Evolutionary conservation across 169 alveolate species (phyloP).

Genomic region (Babesia divergens): DNA sequence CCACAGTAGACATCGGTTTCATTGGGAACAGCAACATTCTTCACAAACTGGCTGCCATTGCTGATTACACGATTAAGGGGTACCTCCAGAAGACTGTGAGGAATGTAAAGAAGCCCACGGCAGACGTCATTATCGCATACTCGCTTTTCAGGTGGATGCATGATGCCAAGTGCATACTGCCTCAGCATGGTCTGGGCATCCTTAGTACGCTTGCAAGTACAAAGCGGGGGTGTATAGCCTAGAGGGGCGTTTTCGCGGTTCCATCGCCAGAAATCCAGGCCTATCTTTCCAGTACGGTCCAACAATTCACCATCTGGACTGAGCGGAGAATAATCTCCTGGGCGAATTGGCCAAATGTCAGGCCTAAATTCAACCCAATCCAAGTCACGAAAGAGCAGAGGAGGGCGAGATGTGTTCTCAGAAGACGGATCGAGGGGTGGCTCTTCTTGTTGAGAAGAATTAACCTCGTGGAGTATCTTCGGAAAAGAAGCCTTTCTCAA

Average conservation of each 20-base stretch:
- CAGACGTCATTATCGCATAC: conserved; percentile 71
- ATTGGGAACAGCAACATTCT: conserved; percentile 63
- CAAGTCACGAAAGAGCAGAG: conserved; percentile 30
- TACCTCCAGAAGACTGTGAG: conserved; percentile 71
- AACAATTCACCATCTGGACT: conserved; percentile 65
- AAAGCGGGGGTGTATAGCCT: conserved; percentile 65
- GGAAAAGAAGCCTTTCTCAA: background rate
- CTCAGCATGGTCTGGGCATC: conserved; percentile 16
- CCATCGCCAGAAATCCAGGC: conserved; percentile 68
- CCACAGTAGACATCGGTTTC: conserved; percentile 76
- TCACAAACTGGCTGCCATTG: conserved; percentile 65
- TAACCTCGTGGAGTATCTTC: background rate
- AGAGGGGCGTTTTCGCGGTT: conserved; percentile 49
- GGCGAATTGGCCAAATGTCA: conserved; percentile 17
- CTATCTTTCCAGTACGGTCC: conserved; percentile 54
- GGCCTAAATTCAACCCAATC: conserved; percentile 7
- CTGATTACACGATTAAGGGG: conserved; percentile 67
- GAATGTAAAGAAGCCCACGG: conserved; percentile 73
- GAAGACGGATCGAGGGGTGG: background rate
- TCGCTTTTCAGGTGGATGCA: conserved; percentile 15
- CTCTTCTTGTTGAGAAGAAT: background rate
- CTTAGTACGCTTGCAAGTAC: conserved; percentile 56
- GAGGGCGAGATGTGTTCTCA: background rate
- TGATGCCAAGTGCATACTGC: background rate
- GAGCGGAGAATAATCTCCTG: conserved; percentile 61